A percentile compares a stretch with the other conserved stretches of the same genome.
These are phyloP conservation scores for Exophiala xenobiotica DNA, from an alignment of 2,329 filamentous ascomycete genomes.

Conservation along the genomic window DNA sequence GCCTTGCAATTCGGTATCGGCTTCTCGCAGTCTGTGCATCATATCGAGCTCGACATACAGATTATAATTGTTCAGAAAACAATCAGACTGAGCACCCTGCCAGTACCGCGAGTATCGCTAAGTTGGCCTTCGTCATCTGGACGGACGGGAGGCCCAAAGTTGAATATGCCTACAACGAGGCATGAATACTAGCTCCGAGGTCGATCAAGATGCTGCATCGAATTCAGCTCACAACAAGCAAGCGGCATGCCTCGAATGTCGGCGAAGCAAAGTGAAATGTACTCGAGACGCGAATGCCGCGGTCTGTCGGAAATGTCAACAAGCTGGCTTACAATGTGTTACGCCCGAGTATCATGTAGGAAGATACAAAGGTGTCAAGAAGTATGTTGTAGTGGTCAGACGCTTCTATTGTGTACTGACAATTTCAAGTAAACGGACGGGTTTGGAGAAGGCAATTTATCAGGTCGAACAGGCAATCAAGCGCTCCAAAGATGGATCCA, in stretches of 20 bases:
- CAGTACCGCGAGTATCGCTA: too few relatives aligned
- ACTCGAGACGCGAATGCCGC: constrained; percentile 54
- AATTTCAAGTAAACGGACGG: constrained; percentile 64
- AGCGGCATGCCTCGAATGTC: constrained; percentile 58
- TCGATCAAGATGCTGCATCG: constrained; percentile 15
- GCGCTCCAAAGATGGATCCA: constrained; percentile 51
- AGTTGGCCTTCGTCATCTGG: not conserved
- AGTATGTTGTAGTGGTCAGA: constrained; percentile 48
- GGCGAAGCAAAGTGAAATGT: constrained; percentile 68
- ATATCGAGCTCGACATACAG: too few relatives aligned
- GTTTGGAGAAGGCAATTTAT: constrained; percentile 70
- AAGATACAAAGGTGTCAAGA: constrained; percentile 73
- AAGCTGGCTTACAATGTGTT: constrained; percentile 61
- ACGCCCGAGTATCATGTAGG: constrained; percentile 72
- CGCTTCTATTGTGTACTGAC: constrained; percentile 16
- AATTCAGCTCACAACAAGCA: constrained; percentile 23
- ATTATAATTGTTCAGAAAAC: too few relatives aligned
- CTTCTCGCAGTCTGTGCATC: not conserved
- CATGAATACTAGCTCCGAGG: constrained; percentile 22
- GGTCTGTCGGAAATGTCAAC: constrained; percentile 62
- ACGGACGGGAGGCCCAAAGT: not conserved
- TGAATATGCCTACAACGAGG: constrained; percentile 17
- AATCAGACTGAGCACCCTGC: not conserved
- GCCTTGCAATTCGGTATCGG: not conserved
- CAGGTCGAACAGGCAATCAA: constrained; percentile 70